A percentile compares a stretch with the other conserved stretches of the same genome.
Evolutionary conservation across 2,329 filamentous ascomycete species (phyloP).

Genomic region (Parafenestella ontariensis): DNA sequence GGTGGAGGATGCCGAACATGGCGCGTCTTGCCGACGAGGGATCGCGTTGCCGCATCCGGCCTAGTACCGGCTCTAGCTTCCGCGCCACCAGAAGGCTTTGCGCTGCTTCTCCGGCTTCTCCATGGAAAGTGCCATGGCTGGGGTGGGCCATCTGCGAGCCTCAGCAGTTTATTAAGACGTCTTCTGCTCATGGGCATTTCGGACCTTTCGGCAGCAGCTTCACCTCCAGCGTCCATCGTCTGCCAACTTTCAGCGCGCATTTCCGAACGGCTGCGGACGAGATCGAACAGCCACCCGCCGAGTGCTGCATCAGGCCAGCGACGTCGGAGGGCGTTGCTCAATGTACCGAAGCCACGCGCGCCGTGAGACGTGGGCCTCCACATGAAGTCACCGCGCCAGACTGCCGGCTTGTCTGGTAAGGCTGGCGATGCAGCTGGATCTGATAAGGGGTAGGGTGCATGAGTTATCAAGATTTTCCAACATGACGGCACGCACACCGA

Average conservation of each 20-base stretch:
- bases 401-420: constrained; percentile 12
- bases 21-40: constrained; percentile 25
- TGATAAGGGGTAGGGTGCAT: constrained; percentile 6
- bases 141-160: not conserved
- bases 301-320: constrained; percentile 10
- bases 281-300: constrained; percentile 7
- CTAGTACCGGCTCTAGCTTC: constrained; percentile 24
- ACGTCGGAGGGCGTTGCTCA: constrained; percentile 24
- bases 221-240: not conserved
- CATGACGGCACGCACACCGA: not conserved
- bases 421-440: constrained; percentile 21
- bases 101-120: constrained; percentile 45
- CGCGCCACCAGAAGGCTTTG: constrained; percentile 24
- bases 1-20: constrained; percentile 24
- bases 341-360: constrained; percentile 19
- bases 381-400: constrained; percentile 20
- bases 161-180: constrained; percentile 19
- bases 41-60: constrained; percentile 13
- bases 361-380: constrained; percentile 24
- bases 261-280: constrained; percentile 1
- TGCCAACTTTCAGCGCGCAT: constrained; percentile 13
- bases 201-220: constrained; percentile 1
- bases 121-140: constrained; percentile 19
- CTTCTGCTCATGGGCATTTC: constrained; percentile 7
- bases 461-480: constrained; percentile 2